Conservation (phyloP, 2,329 filamentous ascomycete genomes). For the Colletotrichum spaethianum region DNA sequence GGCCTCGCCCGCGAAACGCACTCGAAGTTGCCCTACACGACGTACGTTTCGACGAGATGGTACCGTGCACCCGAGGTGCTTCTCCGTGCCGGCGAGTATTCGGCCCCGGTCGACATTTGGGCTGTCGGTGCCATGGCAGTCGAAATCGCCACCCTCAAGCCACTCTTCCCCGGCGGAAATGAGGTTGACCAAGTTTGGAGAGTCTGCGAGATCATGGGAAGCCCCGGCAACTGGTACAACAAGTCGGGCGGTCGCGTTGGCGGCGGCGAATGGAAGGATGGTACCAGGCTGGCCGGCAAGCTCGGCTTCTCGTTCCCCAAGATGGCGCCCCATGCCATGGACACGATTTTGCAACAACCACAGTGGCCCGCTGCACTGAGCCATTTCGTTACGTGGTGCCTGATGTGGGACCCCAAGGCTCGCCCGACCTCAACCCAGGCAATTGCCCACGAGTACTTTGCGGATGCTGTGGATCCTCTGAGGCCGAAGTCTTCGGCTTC, state of each 20-base stretch:
- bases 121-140: conserved; percentile 98
- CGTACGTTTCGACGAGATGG: conserved; percentile 98
- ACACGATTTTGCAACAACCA: conserved; percentile 89
- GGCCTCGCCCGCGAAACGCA: conserved; percentile 97
- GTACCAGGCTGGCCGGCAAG: conserved; percentile 92
- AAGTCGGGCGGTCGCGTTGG: conserved; percentile 89
- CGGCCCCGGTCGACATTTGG: conserved; percentile 98
- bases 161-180: conserved; percentile 96
- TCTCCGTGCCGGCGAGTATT: conserved; percentile 94
- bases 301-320: conserved; percentile 98
- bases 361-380: conserved; percentile 92
- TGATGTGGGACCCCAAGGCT: conserved; percentile 98
- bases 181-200: conserved; percentile 99
- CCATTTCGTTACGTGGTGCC: conserved; percentile 97
- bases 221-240: conserved; percentile 97
- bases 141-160: conserved; percentile 96
- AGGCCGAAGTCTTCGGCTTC: conserved; percentile 92
- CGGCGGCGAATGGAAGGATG: conserved; percentile 97
- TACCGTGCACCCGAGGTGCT: conserved; percentile 97
- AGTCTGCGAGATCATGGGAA: conserved; percentile 99
- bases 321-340: conserved; percentile 98
- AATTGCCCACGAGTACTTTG: conserved; percentile 95
- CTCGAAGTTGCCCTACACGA: conserved; percentile 96
- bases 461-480: conserved; percentile 91
- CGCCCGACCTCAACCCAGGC: conserved; percentile 94